A percentile compares a stretch with the other conserved stretches of the same genome.
phyloP scores from a whole-genome alignment of 140 eudicot species.

The Stevia rebaudiana region DNA sequence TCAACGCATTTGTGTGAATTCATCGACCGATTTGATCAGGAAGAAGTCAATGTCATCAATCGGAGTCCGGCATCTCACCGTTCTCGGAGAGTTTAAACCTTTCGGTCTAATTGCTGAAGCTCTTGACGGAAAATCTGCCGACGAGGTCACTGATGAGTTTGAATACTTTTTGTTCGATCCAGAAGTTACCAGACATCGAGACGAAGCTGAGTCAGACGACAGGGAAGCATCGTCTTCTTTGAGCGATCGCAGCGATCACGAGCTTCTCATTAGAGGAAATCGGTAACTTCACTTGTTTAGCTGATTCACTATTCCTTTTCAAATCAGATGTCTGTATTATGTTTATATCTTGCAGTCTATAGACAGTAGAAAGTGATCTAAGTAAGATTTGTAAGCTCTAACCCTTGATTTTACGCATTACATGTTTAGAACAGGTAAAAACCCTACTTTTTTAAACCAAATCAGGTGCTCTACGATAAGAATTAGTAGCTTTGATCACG shows the following conservation, averaged over 20 bases:
- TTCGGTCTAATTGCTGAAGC: slow-evolving; percentile 87
- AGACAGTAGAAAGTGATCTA: background rate
- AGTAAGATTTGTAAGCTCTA: background rate
- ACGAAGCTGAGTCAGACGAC: slow-evolving; percentile 37
- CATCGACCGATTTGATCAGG: slow-evolving; percentile 16
- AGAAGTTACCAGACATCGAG: slow-evolving; percentile 54
- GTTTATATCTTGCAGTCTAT: background rate
- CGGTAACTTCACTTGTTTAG: slow-evolving; percentile 35
- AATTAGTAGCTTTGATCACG: background rate
- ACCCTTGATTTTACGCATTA: background rate
- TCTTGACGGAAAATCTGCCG: slow-evolving; percentile 68
- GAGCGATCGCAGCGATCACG: slow-evolving; percentile 69
- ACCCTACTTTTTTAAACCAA: background rate
- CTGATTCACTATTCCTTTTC: background rate
- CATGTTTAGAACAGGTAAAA: background rate
- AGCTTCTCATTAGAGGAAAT: slow-evolving; percentile 73
- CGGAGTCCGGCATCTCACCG: slow-evolving; percentile 66
- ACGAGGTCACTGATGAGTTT: slow-evolving; percentile 44
- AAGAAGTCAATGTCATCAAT: slow-evolving; percentile 44
- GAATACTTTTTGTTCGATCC: slow-evolving; percentile 68
- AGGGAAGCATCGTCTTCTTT: slow-evolving; percentile 32
- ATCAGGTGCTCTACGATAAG: background rate
- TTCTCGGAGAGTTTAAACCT: slow-evolving; percentile 83
- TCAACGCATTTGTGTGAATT: background rate
- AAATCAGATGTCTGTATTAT: slow-evolving; percentile 39